Conservation (phyloP, 176 grass and related monocot species). For the Raddia guianensis region DNA sequence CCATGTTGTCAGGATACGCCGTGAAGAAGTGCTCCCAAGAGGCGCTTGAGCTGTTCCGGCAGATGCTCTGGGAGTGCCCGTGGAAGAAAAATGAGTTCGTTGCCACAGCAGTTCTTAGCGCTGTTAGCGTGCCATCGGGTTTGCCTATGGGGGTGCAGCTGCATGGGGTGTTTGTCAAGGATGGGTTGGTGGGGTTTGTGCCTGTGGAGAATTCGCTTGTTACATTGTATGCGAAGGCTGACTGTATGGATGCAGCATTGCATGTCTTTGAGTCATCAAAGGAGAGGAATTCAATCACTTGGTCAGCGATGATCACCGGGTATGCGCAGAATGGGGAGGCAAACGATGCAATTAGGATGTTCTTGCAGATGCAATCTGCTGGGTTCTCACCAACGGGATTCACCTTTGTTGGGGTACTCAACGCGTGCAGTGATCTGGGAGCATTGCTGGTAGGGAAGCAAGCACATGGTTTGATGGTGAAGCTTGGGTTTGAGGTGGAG, state of each 20-base stretch:
- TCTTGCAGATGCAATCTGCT: conserved; percentile 62
- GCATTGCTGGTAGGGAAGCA: conserved; percentile 60
- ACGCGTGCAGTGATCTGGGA: conserved; percentile 54
- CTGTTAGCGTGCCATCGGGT: conserved; percentile 53
- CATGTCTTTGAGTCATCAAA: conserved; percentile 55
- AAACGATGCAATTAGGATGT: conserved; percentile 48
- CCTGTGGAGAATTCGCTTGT: conserved; percentile 75
- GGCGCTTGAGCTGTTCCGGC: conserved; percentile 56
- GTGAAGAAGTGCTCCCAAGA: conserved; percentile 41
- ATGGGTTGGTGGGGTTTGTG: conserved; percentile 51
- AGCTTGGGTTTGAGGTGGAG: conserved; percentile 65
- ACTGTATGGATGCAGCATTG: conserved; percentile 53
- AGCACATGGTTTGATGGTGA: conserved; percentile 63
- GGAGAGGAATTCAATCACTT: conserved; percentile 73
- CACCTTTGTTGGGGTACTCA: conserved; percentile 76
- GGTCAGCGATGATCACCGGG: conserved; percentile 74
- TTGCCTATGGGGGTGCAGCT: conserved; percentile 60
- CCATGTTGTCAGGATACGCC: conserved; percentile 73
- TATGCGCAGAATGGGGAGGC: conserved; percentile 69
- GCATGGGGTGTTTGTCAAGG: conserved; percentile 55
- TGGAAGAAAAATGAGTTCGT: conserved; percentile 63
- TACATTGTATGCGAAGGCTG: conserved; percentile 71
- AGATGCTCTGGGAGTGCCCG: conserved; percentile 51
- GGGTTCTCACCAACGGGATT: conserved; percentile 68
- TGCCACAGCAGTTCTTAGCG: conserved; percentile 59